Evolutionary conservation across 2,329 filamentous ascomycete species (phyloP).

Genomic region (Ceratocystis papillata): DNA sequence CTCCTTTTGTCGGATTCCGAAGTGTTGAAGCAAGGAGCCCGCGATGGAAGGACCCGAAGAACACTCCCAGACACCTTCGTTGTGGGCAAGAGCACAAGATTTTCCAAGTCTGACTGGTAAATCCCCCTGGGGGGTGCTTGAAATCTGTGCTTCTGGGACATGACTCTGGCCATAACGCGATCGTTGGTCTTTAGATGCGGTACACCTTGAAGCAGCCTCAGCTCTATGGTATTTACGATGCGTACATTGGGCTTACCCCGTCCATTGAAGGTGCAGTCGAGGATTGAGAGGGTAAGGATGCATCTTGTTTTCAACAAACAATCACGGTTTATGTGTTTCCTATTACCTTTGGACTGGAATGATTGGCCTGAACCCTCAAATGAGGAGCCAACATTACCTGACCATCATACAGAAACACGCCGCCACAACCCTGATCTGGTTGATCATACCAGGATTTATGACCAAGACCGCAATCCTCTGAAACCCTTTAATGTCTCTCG

Average conservation of each 20-base stretch:
- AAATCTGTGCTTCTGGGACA: constrained; percentile 64
- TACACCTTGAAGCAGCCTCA: not conserved
- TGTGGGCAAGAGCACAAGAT: constrained; percentile 47
- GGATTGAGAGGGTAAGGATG: constrained; percentile 26
- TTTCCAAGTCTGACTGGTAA: constrained; percentile 66
- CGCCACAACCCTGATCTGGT: constrained; percentile 37
- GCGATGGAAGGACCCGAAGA: constrained; percentile 39
- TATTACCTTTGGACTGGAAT: constrained; percentile 27
- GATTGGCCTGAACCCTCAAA: not conserved
- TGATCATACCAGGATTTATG: constrained; percentile 34
- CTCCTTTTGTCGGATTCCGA: constrained; percentile 34
- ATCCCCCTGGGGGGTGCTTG: constrained; percentile 59
- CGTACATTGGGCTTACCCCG: constrained; percentile 6
- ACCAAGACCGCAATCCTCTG: constrained; percentile 24
- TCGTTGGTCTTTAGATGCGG: constrained; percentile 19
- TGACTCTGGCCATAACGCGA: constrained; percentile 41
- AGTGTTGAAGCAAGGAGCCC: constrained; percentile 29
- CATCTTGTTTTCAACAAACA: constrained; percentile 39
- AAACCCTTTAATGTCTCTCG: constrained; percentile 34
- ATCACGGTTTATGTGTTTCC: constrained; percentile 36
- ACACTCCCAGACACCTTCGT: constrained; percentile 46
- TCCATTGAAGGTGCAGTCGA: constrained; percentile 26
- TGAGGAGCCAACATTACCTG: constrained; percentile 29
- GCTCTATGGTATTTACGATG: constrained; percentile 8
- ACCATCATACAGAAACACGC: constrained; percentile 26